Base-by-base conservation (phyloP, 1,284 basidiomycete genomes). In the Earliella scabrosa region DNA sequence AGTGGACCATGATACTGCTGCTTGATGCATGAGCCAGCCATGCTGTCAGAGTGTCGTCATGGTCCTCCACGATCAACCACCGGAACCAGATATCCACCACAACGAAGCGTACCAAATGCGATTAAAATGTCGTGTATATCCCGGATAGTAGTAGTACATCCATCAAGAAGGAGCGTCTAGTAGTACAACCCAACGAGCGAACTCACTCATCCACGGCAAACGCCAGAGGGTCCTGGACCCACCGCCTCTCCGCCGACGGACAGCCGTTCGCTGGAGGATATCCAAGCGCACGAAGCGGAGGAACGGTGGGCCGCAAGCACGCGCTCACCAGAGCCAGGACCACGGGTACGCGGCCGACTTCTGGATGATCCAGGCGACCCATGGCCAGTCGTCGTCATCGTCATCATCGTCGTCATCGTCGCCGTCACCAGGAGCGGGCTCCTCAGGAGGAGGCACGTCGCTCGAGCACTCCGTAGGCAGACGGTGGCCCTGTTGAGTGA, bases 351-450 rank as follows among this genome's bases (percentile, higher is more conserved):
- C 48, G 10, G 56, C 29, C 40, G 54, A 50, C 54, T 56, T 50
- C 54, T 58, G 57, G 49, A 56, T 41, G 34, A 61, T 54, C 56
- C 57, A 59, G 5, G 40, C 20, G 24, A 61, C 40, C 59, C 59
- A 61, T 35, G 59, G 59, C 59, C 59, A 61, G 56, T 61, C 59
- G 47, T 61, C 59, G 32, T 55, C 53, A 26, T 45, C 54, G 29
- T 51, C 59, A n/a, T 47, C 54, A 23, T 51, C 59, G 16, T 47
- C 58, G 23, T 50, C 56, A 31, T 50, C 59, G 18, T 53, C 53
- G 8, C 52, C 52, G 32, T 54, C 52, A 26, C 52, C 52, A 8
- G 52, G 52, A 47, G 45, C 38, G n/a, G 52, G 51, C 11, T 43
- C 45, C 27, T 36, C 44, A 10, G 59, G 54, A 9, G 60, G 56